phyloP scores from a whole-genome alignment of 176 grass and related monocot genomes.

The Guadua angustifolia region DNA sequence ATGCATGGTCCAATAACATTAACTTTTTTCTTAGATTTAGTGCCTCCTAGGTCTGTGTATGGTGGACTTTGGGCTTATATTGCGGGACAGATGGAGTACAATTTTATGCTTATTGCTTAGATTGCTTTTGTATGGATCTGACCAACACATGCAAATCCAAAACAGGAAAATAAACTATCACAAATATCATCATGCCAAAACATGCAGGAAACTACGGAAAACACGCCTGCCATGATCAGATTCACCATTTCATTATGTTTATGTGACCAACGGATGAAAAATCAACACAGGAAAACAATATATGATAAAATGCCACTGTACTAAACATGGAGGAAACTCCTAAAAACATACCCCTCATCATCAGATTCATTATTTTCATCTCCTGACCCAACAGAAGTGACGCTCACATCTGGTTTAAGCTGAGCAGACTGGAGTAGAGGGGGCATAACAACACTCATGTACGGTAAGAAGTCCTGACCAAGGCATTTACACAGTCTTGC shows the following conservation, averaged over 20 bases:
- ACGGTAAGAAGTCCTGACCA: conserved; percentile 85
- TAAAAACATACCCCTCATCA: conserved; percentile 66
- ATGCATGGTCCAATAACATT: no score
- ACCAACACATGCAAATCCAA: not conserved
- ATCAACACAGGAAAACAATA: conserved; percentile 11
- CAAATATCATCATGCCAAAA: conserved; percentile 5
- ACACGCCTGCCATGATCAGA: not conserved
- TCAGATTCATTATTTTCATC: conserved; percentile 72
- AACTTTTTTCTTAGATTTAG: no score
- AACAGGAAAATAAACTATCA: conserved; percentile 15
- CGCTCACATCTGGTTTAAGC: conserved; percentile 81
- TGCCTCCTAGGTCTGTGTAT: no score
- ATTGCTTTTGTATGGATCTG: conserved; percentile 24
- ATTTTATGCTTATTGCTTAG: not conserved
- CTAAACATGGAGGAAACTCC: conserved; percentile 14
- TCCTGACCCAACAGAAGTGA: conserved; percentile 66
- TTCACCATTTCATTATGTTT: conserved; percentile 15
- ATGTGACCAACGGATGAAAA: conserved; percentile 5
- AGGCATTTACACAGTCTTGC: conserved; percentile 79
- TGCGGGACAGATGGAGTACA: not conserved
- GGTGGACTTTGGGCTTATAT: no score
- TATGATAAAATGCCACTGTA: conserved; percentile 21
- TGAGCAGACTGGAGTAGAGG: conserved; percentile 85
- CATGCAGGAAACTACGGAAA: conserved; percentile 28
- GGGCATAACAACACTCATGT: conserved; percentile 88